Evolutionary conservation across 192 early-diverging fungal genomes (phyloP).

Genomic region (Dissophora globulifera): DNA sequence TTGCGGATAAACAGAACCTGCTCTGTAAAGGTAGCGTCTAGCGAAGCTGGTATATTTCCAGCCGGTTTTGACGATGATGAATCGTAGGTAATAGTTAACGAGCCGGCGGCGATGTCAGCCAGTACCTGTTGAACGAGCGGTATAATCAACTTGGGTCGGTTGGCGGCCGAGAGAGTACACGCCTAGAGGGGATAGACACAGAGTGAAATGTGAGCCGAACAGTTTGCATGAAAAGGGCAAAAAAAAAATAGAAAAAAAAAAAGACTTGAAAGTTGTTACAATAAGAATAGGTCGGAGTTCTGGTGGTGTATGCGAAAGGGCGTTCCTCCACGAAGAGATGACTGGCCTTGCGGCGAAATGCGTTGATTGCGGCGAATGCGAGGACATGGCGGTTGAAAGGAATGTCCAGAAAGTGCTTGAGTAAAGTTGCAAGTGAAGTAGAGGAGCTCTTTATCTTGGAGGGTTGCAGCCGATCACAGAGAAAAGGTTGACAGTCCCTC

Average conservation of each 20-base stretch:
- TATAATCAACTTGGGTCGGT: slow-evolving; percentile 34
- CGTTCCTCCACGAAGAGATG: slow-evolving; percentile 34
- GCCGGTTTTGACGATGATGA: background rate
- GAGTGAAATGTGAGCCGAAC: background rate
- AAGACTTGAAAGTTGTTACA: slow-evolving; percentile 14
- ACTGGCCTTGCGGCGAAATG: slow-evolving; percentile 7
- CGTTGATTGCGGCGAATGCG: background rate
- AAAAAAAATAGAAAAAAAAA: background rate
- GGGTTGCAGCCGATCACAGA: too few species aligned
- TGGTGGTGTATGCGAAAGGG: slow-evolving; percentile 23
- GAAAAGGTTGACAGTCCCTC: too few species aligned
- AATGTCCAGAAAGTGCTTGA: background rate
- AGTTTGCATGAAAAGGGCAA: background rate
- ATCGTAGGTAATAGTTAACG: background rate
- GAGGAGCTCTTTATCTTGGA: too few species aligned
- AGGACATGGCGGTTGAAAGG: slow-evolving; percentile 5
- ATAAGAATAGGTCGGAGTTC: slow-evolving; percentile 38
- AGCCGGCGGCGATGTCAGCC: slow-evolving; percentile 11
- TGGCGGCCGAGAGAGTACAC: slow-evolving; percentile 30
- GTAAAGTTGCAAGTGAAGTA: too few species aligned
- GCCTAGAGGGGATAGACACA: slow-evolving; percentile 9
- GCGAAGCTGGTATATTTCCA: background rate
- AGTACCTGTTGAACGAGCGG: slow-evolving; percentile 39
- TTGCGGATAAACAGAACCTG: slow-evolving; percentile 35
- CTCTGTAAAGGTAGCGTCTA: background rate